Evolutionary conservation across 2,329 filamentous ascomycete species (phyloP).

Genomic region (Xylaria sp.): DNA sequence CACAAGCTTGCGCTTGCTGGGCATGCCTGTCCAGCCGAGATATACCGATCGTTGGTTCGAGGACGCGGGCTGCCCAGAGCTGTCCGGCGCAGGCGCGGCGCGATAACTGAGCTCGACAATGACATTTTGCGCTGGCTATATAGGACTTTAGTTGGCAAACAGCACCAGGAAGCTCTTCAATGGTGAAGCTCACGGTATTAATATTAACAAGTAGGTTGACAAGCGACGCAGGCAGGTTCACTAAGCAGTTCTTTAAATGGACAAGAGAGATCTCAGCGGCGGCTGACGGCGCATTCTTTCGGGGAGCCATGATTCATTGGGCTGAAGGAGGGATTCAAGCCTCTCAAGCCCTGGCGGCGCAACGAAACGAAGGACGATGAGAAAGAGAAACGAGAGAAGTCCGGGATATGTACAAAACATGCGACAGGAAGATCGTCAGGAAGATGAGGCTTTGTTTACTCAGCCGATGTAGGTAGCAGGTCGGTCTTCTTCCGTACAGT

Average conservation of each 20-base stretch:
- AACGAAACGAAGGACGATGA: not conserved
- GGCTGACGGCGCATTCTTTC: conserved; percentile 56
- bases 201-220: conserved; percentile 81
- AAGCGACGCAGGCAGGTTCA: conserved; percentile 82
- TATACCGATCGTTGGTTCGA: conserved; percentile 66
- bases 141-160: conserved; percentile 6
- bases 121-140: conserved; percentile 86
- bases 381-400: not conserved
- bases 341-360: not conserved
- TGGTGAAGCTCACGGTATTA: conserved; percentile 64
- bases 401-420: not conserved
- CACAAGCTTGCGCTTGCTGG: conserved; percentile 76
- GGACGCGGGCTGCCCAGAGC: conserved; percentile 39
- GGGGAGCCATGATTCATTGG: conserved; percentile 28
- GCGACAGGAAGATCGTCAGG: not conserved
- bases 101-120: conserved; percentile 85
- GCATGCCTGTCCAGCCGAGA: conserved; percentile 96
- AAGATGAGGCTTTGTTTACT: conserved; percentile 1
- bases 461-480: not conserved
- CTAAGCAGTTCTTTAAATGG: conserved; percentile 87
- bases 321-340: not conserved
- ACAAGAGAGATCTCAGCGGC: conserved; percentile 79
- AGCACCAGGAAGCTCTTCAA: not conserved
- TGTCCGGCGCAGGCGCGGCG: conserved; percentile 40
- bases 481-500: not conserved